Conservation (phyloP, 1,139 yeast genomes). For the Arxiozyma bovina region DNA sequence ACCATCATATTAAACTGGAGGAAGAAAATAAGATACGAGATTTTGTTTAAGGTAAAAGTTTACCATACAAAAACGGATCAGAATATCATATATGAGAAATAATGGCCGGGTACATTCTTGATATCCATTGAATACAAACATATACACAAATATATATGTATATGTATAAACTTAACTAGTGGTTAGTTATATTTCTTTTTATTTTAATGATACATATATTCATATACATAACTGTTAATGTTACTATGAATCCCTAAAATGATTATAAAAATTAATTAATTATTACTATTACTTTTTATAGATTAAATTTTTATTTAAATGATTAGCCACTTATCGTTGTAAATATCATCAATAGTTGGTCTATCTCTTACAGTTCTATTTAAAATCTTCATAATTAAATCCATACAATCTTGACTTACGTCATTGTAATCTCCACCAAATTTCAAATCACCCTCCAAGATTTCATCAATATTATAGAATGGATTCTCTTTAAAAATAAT, state of each 20-base stretch:
- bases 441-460: slow-evolving; percentile 80
- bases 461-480: slow-evolving; percentile 88
- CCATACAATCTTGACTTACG: slow-evolving; percentile 50
- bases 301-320: slow-evolving; percentile 7
- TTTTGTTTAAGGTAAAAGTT: too few species aligned
- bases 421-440: slow-evolving; percentile 51
- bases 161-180: neutral
- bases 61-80: too few species aligned
- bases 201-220: neutral
- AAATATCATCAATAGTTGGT: slow-evolving; percentile 65
- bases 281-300: neutral
- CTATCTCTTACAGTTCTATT: slow-evolving; percentile 56
- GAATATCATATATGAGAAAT: too few species aligned
- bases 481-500: slow-evolving; percentile 90
- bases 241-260: too few species aligned
- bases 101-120: too few species aligned
- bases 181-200: too few species aligned
- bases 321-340: slow-evolving; percentile 60
- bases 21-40: neutral
- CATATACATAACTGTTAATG: neutral
- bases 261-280: neutral
- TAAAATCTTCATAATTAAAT: slow-evolving; percentile 55
- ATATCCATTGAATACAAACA: neutral
- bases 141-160: neutral
- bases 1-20: neutral